Percentiles rank a stretch among this genome's conserved stretches.
phyloP scores from a whole-genome alignment of 371 early-diverging fungal genomes.

The Gilbertella persicaria region DNA sequence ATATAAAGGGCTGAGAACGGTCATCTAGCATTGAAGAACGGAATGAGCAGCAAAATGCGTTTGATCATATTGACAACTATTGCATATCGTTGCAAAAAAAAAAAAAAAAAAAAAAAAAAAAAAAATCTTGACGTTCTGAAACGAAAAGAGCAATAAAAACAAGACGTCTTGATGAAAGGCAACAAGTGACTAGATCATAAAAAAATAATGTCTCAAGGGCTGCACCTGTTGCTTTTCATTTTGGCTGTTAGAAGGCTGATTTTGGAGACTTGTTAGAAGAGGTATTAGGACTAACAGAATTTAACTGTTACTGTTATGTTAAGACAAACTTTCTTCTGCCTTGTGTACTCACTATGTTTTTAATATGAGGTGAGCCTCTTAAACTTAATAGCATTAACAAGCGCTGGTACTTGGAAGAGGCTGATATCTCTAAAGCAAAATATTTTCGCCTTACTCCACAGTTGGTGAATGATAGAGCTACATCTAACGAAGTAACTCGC shows the following conservation, averaged over 20 bases:
- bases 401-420: background rate
- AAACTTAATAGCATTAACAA: background rate
- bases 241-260: no score
- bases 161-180: background rate
- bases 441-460: background rate
- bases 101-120: no score
- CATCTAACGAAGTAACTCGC: no score
- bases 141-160: background rate
- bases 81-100: no score
- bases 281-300: background rate
- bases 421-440: no score
- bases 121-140: no score
- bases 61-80: no score
- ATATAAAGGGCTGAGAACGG: no score
- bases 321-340: background rate
- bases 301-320: background rate
- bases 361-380: background rate
- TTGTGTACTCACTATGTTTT: background rate
- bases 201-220: background rate
- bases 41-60: no score
- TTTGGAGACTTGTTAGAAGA: no score
- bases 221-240: background rate
- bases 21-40: no score
- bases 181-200: background rate
- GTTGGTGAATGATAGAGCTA: no score